Conservation (phyloP, 768 basidiomycete species). For the Chalciporus sphaerocephalus region DNA sequence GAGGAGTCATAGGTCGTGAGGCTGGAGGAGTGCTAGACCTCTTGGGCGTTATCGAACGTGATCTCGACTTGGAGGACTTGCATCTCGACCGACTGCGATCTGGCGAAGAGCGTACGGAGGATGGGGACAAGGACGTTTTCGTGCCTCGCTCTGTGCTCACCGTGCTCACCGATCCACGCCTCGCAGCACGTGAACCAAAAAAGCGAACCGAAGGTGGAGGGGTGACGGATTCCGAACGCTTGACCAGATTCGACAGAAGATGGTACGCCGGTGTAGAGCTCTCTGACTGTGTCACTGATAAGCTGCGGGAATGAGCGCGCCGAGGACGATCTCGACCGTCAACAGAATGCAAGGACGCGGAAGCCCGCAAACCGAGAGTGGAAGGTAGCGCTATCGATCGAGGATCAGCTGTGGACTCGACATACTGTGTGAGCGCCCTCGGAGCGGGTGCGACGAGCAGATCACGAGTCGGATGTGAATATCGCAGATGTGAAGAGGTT, state of each 20-base stretch:
- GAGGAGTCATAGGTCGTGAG: conserved; percentile 49
- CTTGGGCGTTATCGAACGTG: conserved; percentile 32
- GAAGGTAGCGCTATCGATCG: conserved; percentile 59
- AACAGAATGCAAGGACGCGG: conserved; percentile 26
- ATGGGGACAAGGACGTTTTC: conserved; percentile 12
- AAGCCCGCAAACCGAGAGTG: conserved; percentile 59
- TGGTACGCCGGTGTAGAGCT: conserved; percentile 55
- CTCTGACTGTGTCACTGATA: conserved; percentile 38
- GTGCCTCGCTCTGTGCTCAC: conserved; percentile 24
- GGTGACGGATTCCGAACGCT: conserved; percentile 29
- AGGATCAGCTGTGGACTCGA: conserved; percentile 52
- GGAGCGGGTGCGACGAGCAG: conserved; percentile 64
- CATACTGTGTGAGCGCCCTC: conserved; percentile 70
- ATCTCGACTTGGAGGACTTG: conserved; percentile 9
- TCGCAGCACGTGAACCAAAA: conserved; percentile 28
- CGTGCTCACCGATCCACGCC: conserved; percentile 33
- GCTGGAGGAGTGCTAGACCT: conserved; percentile 13
- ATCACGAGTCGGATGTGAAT: conserved; percentile 48
- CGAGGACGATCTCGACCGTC: conserved; percentile 8
- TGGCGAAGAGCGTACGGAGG: conserved; percentile 11
- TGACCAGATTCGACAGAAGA: conserved; percentile 57
- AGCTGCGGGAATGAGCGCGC: background rate
- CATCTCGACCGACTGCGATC: conserved; percentile 11
- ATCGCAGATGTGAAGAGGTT: conserved; percentile 42
- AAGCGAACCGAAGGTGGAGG: conserved; percentile 24